A percentile compares a stretch with the other conserved stretches of the same genome.
These are phyloP conservation scores for Chaetomium cochliodes DNA, from an alignment of 495 filamentous ascomycete genomes.

Conservation along the genomic window DNA sequence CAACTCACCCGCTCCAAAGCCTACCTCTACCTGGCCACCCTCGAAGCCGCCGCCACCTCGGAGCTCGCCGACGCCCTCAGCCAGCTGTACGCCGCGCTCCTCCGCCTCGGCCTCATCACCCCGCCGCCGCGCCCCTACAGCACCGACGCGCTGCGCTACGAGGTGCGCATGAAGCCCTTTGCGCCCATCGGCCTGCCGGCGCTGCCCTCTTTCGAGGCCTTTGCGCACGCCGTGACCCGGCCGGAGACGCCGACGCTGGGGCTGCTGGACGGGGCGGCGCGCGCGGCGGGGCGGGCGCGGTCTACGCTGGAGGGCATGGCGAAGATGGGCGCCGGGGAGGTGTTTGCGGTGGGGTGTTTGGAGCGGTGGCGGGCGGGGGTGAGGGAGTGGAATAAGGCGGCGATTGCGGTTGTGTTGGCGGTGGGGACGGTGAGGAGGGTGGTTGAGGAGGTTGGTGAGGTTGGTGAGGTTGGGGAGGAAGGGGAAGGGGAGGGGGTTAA, in stretches of 20 bases:
- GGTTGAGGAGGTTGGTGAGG: constrained; percentile 23
- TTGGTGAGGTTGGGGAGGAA: constrained; percentile 27
- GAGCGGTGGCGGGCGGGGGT: constrained; percentile 58
- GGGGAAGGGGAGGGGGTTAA: constrained; percentile 23
- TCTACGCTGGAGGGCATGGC: constrained; percentile 63
- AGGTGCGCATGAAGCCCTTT: constrained; percentile 90
- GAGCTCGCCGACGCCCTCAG: constrained; percentile 69
- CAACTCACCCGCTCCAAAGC: constrained; percentile 51
- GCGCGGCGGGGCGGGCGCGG: constrained; percentile 58
- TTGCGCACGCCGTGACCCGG: constrained; percentile 43
- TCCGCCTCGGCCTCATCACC: constrained; percentile 58
- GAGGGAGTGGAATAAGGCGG: constrained; percentile 60
- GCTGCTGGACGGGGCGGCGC: constrained; percentile 60
- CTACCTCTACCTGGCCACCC: constrained; percentile 58
- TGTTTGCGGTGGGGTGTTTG: constrained; percentile 51
- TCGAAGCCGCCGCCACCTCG: constrained; percentile 67
- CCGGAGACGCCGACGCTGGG: constrained; percentile 37
- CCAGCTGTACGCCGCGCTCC: constrained; percentile 64
- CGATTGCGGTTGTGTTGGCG: constrained; percentile 65
- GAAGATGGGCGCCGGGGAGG: constrained; percentile 47
- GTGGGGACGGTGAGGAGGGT: constrained; percentile 56
- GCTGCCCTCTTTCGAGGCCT: constrained; percentile 65
- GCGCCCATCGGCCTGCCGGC: constrained; percentile 65
- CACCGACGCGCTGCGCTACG: constrained; percentile 68
- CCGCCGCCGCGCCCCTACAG: constrained; percentile 65